Evolutionary conservation across 176 grass and related monocot species (phyloP).

Genomic region (Aegilops umbellulata): DNA sequence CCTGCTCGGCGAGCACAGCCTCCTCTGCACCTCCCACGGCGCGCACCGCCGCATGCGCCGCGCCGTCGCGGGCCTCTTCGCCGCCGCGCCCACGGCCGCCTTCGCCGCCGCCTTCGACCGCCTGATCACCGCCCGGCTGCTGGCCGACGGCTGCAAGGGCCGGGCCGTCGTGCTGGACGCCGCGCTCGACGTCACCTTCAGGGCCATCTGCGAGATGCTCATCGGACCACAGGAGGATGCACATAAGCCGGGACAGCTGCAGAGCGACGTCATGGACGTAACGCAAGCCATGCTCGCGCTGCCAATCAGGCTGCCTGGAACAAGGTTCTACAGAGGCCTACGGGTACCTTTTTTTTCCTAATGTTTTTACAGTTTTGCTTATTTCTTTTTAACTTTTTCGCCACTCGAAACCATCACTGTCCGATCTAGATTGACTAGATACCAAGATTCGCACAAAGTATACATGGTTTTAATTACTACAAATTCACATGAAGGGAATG

Average conservation of each 20-base stretch:
- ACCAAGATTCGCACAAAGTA: neutral
- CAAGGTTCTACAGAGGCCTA: constrained; percentile 66
- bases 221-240: constrained; percentile 35
- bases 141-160: neutral
- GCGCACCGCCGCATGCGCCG: constrained; percentile 50
- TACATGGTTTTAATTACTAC: neutral
- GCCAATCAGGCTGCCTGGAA: constrained; percentile 61
- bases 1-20: constrained; percentile 73
- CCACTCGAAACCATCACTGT: neutral
- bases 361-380: too few relatives aligned
- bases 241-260: constrained; percentile 32
- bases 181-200: constrained; percentile 62
- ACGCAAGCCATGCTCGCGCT: constrained; percentile 82
- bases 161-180: constrained; percentile 52
- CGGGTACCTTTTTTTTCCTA: constrained; percentile 20
- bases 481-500: neutral
- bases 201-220: constrained; percentile 85
- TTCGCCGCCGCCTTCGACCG: constrained; percentile 49
- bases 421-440: neutral
- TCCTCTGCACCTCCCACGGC: constrained; percentile 66
- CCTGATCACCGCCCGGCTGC: constrained; percentile 9
- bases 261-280: constrained; percentile 58
- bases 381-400: too few relatives aligned
- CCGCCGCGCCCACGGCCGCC: constrained; percentile 27
- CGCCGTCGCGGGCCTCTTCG: constrained; percentile 60